phyloP scores from a whole-genome alignment of 495 filamentous ascomycete species.

The Sphaerosporella brunnea region DNA sequence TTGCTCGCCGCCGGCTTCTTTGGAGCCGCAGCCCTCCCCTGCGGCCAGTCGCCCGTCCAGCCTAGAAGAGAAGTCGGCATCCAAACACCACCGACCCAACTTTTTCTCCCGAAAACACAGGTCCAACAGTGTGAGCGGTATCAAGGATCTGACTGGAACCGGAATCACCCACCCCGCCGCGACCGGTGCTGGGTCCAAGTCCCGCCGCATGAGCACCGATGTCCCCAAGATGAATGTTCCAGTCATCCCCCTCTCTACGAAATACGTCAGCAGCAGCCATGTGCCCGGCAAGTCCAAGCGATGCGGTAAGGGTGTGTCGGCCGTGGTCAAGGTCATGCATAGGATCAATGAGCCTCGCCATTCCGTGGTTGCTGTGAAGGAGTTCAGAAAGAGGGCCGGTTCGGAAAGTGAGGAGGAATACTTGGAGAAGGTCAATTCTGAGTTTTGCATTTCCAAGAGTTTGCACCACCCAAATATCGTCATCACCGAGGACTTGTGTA shows the following conservation, averaged over 20 bases:
- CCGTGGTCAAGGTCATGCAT: conserved; percentile 52
- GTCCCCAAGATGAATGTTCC: conserved; percentile 22
- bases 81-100: too few species aligned
- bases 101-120: conserved; percentile 18
- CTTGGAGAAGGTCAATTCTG: conserved; percentile 60
- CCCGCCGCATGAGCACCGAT: conserved; percentile 21
- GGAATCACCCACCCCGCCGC: conserved; percentile 24
- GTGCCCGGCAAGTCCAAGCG: conserved; percentile 32
- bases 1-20: conserved; percentile 7
- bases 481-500: conserved; percentile 51
- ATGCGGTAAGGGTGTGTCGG: conserved; percentile 55
- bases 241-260: conserved; percentile 19
- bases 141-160: conserved; percentile 22
- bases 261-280: conserved; percentile 22
- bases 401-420: conserved; percentile 48
- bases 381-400: conserved; percentile 47
- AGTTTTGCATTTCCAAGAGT: conserved; percentile 60
- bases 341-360: conserved; percentile 34
- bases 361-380: conserved; percentile 57
- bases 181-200: conserved; percentile 21
- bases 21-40: background rate
- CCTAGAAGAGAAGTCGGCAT: conserved; percentile 10
- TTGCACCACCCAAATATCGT: conserved; percentile 66
- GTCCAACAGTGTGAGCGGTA: conserved; percentile 23
- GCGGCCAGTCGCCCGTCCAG: conserved; percentile 8